phyloP scores from a whole-genome alignment of 1,139 yeast genomes.

The Kodamaea suecica region DNA sequence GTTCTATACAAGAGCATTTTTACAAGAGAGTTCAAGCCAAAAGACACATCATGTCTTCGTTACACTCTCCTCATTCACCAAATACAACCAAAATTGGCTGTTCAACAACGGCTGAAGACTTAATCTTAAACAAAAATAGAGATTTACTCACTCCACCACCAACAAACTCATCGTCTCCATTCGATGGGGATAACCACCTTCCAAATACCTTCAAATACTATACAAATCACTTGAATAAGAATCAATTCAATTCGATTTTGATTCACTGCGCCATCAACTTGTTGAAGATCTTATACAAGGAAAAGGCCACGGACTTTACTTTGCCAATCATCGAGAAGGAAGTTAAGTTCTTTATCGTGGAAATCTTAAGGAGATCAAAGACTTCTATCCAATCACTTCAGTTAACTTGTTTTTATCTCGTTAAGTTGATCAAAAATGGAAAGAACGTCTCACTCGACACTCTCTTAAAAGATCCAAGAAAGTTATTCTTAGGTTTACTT shows the following conservation, averaged over 20 bases:
- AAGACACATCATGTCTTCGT: slow-evolving; percentile 1
- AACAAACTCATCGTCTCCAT: slow-evolving; percentile 16
- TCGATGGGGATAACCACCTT: slow-evolving; percentile 13
- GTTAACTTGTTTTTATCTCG: slow-evolving; percentile 61
- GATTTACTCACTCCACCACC: slow-evolving; percentile 20
- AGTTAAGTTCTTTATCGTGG: slow-evolving; percentile 52
- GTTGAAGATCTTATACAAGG: slow-evolving; percentile 33
- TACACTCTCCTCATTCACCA: slow-evolving; percentile 12
- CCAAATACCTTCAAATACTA: slow-evolving; percentile 44
- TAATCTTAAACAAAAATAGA: not conserved
- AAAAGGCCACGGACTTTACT: slow-evolving; percentile 8
- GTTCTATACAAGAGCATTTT: no score
- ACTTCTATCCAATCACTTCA: slow-evolving; percentile 65
- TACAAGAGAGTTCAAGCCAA: no score
- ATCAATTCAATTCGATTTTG: slow-evolving; percentile 41
- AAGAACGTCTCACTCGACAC: slow-evolving; percentile 8
- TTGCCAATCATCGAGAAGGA: slow-evolving; percentile 20
- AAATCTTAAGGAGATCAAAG: slow-evolving; percentile 65
- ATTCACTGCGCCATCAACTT: slow-evolving; percentile 39
- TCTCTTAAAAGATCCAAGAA: slow-evolving; percentile 52
- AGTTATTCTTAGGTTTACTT: slow-evolving; percentile 62
- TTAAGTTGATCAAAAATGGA: slow-evolving; percentile 36
- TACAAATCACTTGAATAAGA: slow-evolving; percentile 38
- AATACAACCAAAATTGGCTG: not conserved
- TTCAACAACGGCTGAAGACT: not conserved